A percentile compares a stretch with the other conserved stretches of the same genome.
These are phyloP conservation scores for Gaillardinia entomophila DNA, from an alignment of 805 yeast species.

Conservation along the genomic window DNA sequence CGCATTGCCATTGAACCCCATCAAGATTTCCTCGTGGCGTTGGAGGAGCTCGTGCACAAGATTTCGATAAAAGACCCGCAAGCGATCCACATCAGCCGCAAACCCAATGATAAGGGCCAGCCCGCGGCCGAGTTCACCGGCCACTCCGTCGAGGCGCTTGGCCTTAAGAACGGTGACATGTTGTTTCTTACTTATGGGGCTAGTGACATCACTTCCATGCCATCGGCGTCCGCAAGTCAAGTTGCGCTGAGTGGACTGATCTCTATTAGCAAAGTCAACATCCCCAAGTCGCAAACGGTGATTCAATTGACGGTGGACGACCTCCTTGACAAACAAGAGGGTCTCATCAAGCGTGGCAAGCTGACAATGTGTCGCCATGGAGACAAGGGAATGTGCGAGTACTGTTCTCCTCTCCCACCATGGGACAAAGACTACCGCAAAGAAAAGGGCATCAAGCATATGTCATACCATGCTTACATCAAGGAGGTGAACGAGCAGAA, in stretches of 20 bases:
- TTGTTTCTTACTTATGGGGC: constrained; percentile 38
- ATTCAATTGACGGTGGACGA: constrained; percentile 65
- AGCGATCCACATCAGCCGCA: constrained; percentile 35
- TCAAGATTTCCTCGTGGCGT: constrained; percentile 39
- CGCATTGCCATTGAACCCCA: constrained; percentile 50
- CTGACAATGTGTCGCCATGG: constrained; percentile 77
- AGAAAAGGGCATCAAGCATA: constrained; percentile 76
- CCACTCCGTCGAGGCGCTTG: constrained; percentile 35
- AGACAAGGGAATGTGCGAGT: constrained; percentile 95
- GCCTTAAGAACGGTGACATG: constrained; percentile 56
- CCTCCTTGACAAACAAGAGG: constrained; percentile 57
- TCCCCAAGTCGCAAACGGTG: constrained; percentile 12
- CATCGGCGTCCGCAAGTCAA: background rate
- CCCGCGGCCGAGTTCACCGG: constrained; percentile 31
- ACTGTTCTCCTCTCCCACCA: constrained; percentile 93
- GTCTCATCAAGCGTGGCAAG: constrained; percentile 61
- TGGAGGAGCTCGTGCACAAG: constrained; percentile 33
- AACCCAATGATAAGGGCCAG: constrained; percentile 42
- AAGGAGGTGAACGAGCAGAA: constrained; percentile 64
- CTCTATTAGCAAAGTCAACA: background rate
- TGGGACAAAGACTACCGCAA: constrained; percentile 79
- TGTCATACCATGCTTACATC: constrained; percentile 79
- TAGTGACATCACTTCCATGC: background rate
- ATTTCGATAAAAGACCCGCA: constrained; percentile 12
- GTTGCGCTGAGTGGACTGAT: background rate